Base-by-base conservation (phyloP, 2,329 filamentous ascomycete species). In the Thielaviopsis ethacetica region DNA sequence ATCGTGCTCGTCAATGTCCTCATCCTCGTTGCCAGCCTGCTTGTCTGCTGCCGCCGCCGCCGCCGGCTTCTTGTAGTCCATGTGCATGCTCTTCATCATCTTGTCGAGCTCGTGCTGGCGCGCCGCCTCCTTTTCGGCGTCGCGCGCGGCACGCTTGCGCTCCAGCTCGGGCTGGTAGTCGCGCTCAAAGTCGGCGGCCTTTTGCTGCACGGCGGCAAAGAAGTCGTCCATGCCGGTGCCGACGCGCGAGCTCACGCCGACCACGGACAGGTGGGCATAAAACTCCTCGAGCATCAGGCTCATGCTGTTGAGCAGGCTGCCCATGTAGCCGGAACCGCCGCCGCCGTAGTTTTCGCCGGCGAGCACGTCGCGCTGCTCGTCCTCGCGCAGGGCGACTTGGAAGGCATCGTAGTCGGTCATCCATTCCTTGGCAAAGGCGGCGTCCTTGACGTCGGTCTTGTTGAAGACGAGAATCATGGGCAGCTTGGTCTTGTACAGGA, bases 401-500 rank as follows among this genome's bases (percentile, higher is more conserved):
- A 98, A 98, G 0, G 87, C 83, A 64, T 98, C 93, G 67, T 96
- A 98, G 71, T 98, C 91, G 5, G 91, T 95, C 93, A 98, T 98
- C 93, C 94, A 98, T 68, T 97, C 90, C 73, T 91, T 93, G 1
- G 91, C 93, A 67, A 95, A 95, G 26, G 81, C 80, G 0, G 90
- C 88, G 66, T 94, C 86, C 70, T 95, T 89, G 50, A 95, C 89
- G 67, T 98, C 93, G 0, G 91, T 96, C 75, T 98, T 98, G 77
- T 98, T 98, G 78, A 98, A 97, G 12, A 98, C 93, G 7, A 98
- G 75, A 58, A 98, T 94, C 93, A 98, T 98, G 24, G 93, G 93
- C 0, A 98, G 77, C 70, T 95, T 95, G 1, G 91, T 97, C 76
- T 97, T 97, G 80, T 98, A 98, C 17, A 98, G 80, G 63, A 98